Base-by-base conservation (phyloP, 2,329 filamentous ascomycete species). In the Exophiala aquamarina region DNA sequence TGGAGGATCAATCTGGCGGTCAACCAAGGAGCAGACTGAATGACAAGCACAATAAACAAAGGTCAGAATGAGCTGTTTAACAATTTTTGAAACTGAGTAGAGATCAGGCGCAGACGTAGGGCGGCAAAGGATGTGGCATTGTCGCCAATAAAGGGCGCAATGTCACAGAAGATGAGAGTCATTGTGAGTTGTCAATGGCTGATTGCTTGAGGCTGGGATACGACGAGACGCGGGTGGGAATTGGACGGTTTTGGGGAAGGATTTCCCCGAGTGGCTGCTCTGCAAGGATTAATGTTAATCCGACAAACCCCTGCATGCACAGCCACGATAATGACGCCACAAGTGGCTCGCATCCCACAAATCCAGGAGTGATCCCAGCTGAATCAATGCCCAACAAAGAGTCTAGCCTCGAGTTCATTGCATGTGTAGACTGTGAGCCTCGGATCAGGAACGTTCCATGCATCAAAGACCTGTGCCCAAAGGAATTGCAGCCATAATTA, bases 101-200 rank as follows among this genome's bases (percentile, higher is more conserved):
- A 37, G 36, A 41, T 23, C 38, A 26, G 19, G 33, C 21, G 19
- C 20, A 34, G 32, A 35, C 49, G 39, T 42, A 32, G 46, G 52
- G 52, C 52, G 52, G 49, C 52, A 55, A 53, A 35, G 14, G 19
- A 18, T 37, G 32, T 17, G 49, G 42, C 44, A 43, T 51, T 41
- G 48, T 46, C 48, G 33, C 52, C 48, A 51, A 55, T 55, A 41
- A 49, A 48, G 43, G 26, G 45, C n/a, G 15, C 41, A 44, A 40
- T 47, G 46, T 55, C 39, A 31, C 21, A 47, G 35, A 20, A 37
- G 8, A 10, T 8, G 19, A n/a, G 19, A 31, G 42, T 41, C 44
- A 42, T 32, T 42, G 35, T 55, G 45, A 49, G 49, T 55, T 49
- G 35, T 49, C 38, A 17, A 15, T 18, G 35, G 35, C 49, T 52